phyloP scores from a whole-genome alignment of 1,284 basidiomycete species.

The Microbotryum lychnidis-dioicae region DNA sequence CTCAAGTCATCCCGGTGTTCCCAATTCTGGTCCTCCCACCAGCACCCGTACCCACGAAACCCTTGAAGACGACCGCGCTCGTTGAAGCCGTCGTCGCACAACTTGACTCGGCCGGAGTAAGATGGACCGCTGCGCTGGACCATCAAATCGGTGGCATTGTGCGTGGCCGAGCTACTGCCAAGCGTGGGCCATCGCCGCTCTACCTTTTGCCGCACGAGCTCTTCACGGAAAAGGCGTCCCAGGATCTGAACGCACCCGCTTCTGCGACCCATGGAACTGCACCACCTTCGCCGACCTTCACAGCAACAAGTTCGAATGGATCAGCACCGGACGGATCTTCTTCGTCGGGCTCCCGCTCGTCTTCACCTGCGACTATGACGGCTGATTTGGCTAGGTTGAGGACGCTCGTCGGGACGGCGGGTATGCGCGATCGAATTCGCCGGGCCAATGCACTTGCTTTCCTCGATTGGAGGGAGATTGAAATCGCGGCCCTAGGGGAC shows the following conservation, averaged over 20 bases:
- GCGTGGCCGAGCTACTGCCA: too few species aligned
- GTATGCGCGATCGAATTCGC: not conserved
- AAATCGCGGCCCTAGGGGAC: constrained; percentile 8
- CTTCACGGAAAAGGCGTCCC: constrained; percentile 2
- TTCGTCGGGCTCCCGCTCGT: not conserved
- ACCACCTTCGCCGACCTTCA: too few species aligned
- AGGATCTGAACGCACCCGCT: too few species aligned
- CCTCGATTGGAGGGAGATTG: constrained; percentile 27
- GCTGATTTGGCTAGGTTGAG: constrained; percentile 11
- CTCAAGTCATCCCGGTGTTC: constrained; percentile 17
- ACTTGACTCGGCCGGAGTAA: constrained; percentile 18
- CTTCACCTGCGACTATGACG: not conserved
- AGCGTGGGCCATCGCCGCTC: not conserved
- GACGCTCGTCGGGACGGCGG: constrained; percentile 1
- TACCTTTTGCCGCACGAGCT: constrained; percentile 24
- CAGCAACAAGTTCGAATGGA: too few species aligned
- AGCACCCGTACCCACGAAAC: constrained; percentile 6
- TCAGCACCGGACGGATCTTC: too few species aligned
- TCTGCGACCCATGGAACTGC: too few species aligned
- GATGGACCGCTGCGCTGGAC: constrained; percentile 7
- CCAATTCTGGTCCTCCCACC: constrained; percentile 25
- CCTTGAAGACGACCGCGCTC: constrained; percentile 17
- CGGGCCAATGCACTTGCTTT: constrained; percentile 1
- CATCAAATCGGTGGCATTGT: not conserved
- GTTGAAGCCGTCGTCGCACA: constrained; percentile 19